phyloP scores from a whole-genome alignment of 1,284 basidiomycete species.

The Cystobasidium sp. region DNA sequence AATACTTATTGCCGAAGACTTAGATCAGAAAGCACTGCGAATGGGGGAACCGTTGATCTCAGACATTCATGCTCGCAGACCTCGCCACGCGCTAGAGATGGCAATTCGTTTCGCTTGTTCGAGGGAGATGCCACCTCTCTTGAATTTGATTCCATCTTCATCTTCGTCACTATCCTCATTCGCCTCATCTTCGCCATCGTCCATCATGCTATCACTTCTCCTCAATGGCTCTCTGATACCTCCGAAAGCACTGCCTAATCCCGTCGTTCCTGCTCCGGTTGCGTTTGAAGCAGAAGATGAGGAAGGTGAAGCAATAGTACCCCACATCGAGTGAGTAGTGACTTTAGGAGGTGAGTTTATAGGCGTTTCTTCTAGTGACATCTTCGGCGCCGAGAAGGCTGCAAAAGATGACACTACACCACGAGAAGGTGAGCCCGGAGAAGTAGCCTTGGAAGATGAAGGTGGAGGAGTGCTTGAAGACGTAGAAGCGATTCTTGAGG shows the following conservation, averaged over 20 bases:
- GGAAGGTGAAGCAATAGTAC: slow-evolving; percentile 32
- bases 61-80: slow-evolving; percentile 23
- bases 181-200: slow-evolving; percentile 46
- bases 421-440: slow-evolving; percentile 65
- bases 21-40: too few relatives aligned
- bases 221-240: slow-evolving; percentile 18
- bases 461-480: slow-evolving; percentile 55
- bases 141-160: slow-evolving; percentile 46
- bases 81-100: slow-evolving; percentile 52
- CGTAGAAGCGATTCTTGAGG: slow-evolving; percentile 53
- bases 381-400: slow-evolving; percentile 76
- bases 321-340: slow-evolving; percentile 43
- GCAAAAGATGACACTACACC: slow-evolving; percentile 87
- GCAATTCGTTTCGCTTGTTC: slow-evolving; percentile 54
- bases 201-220: slow-evolving; percentile 23
- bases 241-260: slow-evolving; percentile 27
- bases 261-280: slow-evolving; percentile 27
- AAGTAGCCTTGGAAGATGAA: slow-evolving; percentile 55
- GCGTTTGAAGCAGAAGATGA: slow-evolving; percentile 12
- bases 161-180: slow-evolving; percentile 45
- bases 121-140: slow-evolving; percentile 46
- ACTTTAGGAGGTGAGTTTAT: slow-evolving; percentile 44
- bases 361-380: slow-evolving; percentile 49
- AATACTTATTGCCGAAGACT: too few relatives aligned
- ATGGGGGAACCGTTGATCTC: too few relatives aligned